These are phyloP conservation scores for Peribolospora kevripleyi DNA, from an alignment of 768 basidiomycete genomes.

Conservation along the genomic window DNA sequence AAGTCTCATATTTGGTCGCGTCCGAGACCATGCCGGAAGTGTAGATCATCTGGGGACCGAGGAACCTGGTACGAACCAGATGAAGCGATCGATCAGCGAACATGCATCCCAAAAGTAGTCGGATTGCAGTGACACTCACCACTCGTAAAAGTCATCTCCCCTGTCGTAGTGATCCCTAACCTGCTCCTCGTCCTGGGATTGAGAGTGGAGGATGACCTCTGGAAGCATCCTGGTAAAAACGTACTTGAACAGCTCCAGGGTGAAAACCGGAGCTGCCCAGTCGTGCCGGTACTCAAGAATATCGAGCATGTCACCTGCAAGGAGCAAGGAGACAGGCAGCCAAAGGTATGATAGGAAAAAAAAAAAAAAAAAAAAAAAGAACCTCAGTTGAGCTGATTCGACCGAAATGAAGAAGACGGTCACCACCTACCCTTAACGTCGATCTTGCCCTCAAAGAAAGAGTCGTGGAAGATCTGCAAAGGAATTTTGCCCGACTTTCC, in stretches of 20 bases:
- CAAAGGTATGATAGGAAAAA: neutral
- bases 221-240: conserved; percentile 68
- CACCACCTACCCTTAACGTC: conserved; percentile 62
- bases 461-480: conserved; percentile 93
- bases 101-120: neutral
- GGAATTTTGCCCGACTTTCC: conserved; percentile 68
- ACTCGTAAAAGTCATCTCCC: conserved; percentile 87
- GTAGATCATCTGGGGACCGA: conserved; percentile 90
- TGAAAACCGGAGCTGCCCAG: conserved; percentile 82
- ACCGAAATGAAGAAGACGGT: neutral
- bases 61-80: conserved; percentile 34
- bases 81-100: neutral
- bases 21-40: conserved; percentile 72
- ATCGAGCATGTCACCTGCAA: conserved; percentile 68
- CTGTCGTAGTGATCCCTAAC: conserved; percentile 90
- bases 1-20: conserved; percentile 44
- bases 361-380: neutral
- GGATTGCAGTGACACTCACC: conserved; percentile 24
- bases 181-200: conserved; percentile 77
- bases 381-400: conserved; percentile 1
- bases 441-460: conserved; percentile 84
- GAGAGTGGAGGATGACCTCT: conserved; percentile 82
- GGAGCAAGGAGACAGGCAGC: neutral
- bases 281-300: conserved; percentile 84
- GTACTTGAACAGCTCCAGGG: conserved; percentile 75